phyloP scores from a whole-genome alignment of 2,329 filamentous ascomycete genomes.

The Xylariaceae sp. region DNA sequence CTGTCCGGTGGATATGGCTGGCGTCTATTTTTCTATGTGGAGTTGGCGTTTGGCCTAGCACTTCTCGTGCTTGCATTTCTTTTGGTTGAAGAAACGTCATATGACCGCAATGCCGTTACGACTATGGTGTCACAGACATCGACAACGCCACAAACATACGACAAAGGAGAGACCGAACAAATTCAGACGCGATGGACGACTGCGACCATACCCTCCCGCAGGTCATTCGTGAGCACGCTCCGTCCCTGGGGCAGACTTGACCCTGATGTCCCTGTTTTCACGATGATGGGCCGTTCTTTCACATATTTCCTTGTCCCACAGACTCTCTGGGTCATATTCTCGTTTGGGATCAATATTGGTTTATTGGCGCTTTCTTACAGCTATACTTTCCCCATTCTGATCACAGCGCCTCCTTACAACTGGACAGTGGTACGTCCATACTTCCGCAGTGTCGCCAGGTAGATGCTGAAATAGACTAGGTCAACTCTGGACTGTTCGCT shows the following conservation, averaged over 20 bases:
- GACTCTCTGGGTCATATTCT: constrained; percentile 43
- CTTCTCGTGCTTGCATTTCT: constrained; percentile 44
- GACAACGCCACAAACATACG: constrained; percentile 22
- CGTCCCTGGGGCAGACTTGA: constrained; percentile 38
- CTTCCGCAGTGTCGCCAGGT: background rate
- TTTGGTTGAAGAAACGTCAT: constrained; percentile 51
- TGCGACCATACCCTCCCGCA: constrained; percentile 30
- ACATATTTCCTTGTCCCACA: constrained; percentile 43
- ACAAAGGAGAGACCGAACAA: constrained; percentile 15
- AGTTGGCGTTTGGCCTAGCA: constrained; percentile 51
- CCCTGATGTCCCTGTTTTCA: constrained; percentile 38
- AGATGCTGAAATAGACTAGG: constrained; percentile 15
- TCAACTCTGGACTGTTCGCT: constrained; percentile 29
- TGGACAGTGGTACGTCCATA: constrained; percentile 36
- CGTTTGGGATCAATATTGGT: constrained; percentile 45
- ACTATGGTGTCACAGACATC: background rate
- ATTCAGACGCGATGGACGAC: constrained; percentile 2
- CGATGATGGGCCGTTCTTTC: constrained; percentile 40
- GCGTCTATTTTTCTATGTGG: constrained; percentile 59
- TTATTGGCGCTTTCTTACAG: constrained; percentile 44
- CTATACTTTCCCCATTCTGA: constrained; percentile 43
- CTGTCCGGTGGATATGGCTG: constrained; percentile 54
- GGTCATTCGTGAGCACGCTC: constrained; percentile 38
- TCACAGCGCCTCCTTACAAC: constrained; percentile 39
- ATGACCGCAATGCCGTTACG: constrained; percentile 30